Evolutionary conservation across 176 grass and related monocot genomes (phyloP).

Genomic region (Oryza rufipogon): DNA sequence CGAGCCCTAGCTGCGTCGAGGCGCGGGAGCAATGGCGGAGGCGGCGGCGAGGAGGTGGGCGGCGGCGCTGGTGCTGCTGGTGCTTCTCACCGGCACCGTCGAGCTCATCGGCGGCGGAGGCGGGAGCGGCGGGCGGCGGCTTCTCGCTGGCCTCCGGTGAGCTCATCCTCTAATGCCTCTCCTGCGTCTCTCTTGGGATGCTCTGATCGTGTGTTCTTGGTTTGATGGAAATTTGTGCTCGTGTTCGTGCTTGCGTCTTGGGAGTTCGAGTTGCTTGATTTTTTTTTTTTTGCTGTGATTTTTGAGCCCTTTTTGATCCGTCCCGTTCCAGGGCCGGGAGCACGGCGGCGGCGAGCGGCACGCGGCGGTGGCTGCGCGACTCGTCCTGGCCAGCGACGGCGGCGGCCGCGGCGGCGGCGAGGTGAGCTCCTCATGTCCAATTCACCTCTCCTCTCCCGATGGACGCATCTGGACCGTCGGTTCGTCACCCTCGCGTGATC

Average conservation of each 20-base stretch:
- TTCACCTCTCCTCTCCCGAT: neutral
- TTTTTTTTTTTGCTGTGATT: neutral
- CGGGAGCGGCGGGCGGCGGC: conserved; percentile 21
- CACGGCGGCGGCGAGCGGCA: conserved; percentile 25
- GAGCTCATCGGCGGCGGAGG: neutral
- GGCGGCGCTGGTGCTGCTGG: conserved; percentile 45
- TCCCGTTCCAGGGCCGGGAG: conserved; percentile 8
- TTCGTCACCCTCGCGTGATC: neutral
- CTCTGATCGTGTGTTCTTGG: neutral
- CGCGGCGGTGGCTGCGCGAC: conserved; percentile 52
- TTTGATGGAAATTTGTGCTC: neutral
- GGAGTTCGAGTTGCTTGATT: neutral
- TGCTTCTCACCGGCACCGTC: conserved; percentile 29
- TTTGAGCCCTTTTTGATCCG: neutral
- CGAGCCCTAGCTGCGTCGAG: neutral
- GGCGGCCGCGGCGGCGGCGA: conserved; percentile 9
- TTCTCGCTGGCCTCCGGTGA: conserved; percentile 48
- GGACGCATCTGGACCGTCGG: conserved; percentile 10
- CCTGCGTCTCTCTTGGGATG: neutral
- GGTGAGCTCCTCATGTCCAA: conserved; percentile 34
- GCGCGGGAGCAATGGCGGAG: conserved; percentile 31
- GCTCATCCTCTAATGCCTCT: neutral
- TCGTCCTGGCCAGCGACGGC: neutral
- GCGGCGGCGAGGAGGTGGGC: conserved; percentile 6
- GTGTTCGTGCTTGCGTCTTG: neutral